Evolutionary conservation across 257 asterid genomes (phyloP), one percentile per base, ranked within the genome.

Genomic region (Craterostigma plantagineum): DNA sequence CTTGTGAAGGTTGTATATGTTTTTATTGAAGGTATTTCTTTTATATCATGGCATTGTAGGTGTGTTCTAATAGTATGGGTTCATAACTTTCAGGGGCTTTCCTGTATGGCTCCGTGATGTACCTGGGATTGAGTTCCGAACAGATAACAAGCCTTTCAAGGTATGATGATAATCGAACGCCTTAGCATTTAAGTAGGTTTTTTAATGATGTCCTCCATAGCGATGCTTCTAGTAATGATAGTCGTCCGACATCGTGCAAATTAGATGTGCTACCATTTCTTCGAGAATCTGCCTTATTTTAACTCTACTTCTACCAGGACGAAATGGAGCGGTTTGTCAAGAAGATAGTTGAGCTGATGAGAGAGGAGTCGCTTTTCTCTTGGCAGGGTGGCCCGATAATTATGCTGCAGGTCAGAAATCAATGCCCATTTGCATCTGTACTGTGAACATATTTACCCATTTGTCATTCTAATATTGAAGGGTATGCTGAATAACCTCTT

Each of bases 301-400:
- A n/a, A n/a, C n/a, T n/a, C n/a, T n/a, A n/a, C n/a, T 58, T 49
- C n/a, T 53, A 43, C 57, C 75, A 85, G 96, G 91, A 64, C 44
- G 94, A 86, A 71, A 86, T 86, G 97, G 76, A 78, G 66, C 74
- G 76, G 18, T 86, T 78, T 73, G 94, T 81, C 38, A 76, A 65
- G 57, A 81, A 62, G 66, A 78, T 86, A 51, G 97, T 86, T 61
- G 90, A 73, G 63, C 50, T 81, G 76, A 81, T 86, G 87, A 72
- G 60, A 17, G 68, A 64, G 39, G 80, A 75, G 60, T 69, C 73
- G 15, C 95, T 86, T 54, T 81, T 78, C 66, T 73, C 85, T 7
- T 86, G 94, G 94, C 95, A 86, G 71, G 95, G 97, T 56, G 95
- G 97, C 55, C 97, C 97, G 14, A 64, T 86, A 60, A 78, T 86